Evolutionary conservation across 768 basidiomycete species (phyloP).

Genomic region (Suillus lakei): DNA sequence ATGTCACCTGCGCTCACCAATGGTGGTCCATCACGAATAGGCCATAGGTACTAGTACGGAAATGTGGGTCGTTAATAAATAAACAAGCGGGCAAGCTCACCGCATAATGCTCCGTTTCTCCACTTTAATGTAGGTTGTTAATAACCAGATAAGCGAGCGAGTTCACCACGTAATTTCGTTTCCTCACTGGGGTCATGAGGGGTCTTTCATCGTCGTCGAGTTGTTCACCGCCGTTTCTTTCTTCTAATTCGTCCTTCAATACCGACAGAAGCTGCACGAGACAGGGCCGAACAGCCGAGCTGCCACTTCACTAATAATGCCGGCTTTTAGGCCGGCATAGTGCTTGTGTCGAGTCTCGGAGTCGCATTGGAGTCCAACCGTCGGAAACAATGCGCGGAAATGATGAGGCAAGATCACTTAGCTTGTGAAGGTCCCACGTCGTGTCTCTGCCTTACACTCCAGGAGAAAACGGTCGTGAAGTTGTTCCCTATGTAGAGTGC

Average conservation of each 20-base stretch:
- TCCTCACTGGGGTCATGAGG: background rate
- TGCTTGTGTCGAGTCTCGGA: slow-evolving; percentile 84
- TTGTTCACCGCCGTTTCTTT: background rate
- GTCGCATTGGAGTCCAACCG: slow-evolving; percentile 65
- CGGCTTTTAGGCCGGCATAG: slow-evolving; percentile 81
- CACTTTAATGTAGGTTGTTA: background rate
- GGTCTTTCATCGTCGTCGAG: background rate
- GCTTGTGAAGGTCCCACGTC: slow-evolving; percentile 41
- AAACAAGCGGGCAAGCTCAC: background rate
- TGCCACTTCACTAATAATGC: slow-evolving; percentile 65
- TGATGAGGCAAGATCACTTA: slow-evolving; percentile 37
- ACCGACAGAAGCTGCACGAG: background rate
- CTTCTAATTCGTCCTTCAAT: background rate
- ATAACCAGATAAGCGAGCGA: too few species aligned
- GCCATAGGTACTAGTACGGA: background rate
- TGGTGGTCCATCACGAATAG: background rate
- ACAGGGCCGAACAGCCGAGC: slow-evolving; percentile 14
- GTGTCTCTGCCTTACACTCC: slow-evolving; percentile 43
- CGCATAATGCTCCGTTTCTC: background rate
- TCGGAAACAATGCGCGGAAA: slow-evolving; percentile 64
- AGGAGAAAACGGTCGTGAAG: slow-evolving; percentile 53
- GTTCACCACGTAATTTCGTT: background rate
- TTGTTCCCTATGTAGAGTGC: slow-evolving; percentile 45
- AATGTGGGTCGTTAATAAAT: background rate
- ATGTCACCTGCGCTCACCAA: background rate